Conservation (phyloP, 179 eudicot species). For the Pouteria campechiana region DNA sequence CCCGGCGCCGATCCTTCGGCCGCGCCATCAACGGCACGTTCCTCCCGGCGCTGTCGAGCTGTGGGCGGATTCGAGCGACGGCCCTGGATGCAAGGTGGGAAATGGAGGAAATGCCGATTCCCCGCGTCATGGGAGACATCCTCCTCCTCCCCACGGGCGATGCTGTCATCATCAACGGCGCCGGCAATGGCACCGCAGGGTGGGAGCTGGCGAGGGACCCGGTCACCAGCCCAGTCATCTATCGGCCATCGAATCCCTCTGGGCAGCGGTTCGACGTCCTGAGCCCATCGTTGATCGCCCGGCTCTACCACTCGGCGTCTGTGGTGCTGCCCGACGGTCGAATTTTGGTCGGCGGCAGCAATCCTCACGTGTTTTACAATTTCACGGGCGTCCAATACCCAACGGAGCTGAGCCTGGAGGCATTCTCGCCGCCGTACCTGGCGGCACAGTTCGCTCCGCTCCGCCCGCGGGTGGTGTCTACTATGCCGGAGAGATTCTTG, state of each 20-base stretch:
- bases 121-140: conserved; percentile 84
- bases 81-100: conserved; percentile 46
- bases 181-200: conserved; percentile 58
- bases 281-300: conserved; percentile 28
- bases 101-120: conserved; percentile 65
- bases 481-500: conserved; percentile 17
- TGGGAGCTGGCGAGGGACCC: conserved; percentile 68
- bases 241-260: conserved; percentile 13
- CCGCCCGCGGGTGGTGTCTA: conserved; percentile 37
- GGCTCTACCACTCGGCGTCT: conserved; percentile 72
- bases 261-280: conserved; percentile 21
- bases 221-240: conserved; percentile 43
- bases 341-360: conserved; percentile 68
- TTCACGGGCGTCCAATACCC: conserved; percentile 39
- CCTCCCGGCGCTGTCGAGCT: conserved; percentile 36
- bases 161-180: conserved; percentile 60
- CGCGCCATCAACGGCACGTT: conserved; percentile 13
- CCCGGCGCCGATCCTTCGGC: conserved; percentile 24
- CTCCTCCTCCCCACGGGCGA: conserved; percentile 57
- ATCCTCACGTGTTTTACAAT: conserved; percentile 50
- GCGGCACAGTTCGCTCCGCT: conserved; percentile 11
- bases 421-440: conserved; percentile 49
- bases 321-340: conserved; percentile 50
- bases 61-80: conserved; percentile 44
- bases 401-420: conserved; percentile 61